phyloP scores from a whole-genome alignment of 2,329 filamentous ascomycete genomes.

The Talaromyces sp. region DNA sequence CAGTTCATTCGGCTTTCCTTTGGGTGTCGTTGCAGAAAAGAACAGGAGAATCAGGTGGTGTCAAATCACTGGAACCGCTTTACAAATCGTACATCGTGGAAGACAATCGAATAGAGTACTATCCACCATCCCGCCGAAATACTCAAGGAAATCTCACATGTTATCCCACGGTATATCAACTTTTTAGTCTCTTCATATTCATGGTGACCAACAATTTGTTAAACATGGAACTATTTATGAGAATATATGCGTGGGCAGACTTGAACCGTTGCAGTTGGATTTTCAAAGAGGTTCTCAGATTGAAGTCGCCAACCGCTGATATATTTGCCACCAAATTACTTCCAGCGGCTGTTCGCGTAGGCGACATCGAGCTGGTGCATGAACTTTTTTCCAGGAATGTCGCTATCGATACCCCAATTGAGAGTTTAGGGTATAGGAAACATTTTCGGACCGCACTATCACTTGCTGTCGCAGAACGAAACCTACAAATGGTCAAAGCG shows the following conservation, averaged over 20 bases:
- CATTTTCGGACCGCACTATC: not conserved
- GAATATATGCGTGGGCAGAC: not conserved
- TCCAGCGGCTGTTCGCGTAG: too few relatives aligned
- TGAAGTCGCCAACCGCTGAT: not conserved
- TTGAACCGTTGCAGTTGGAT: not conserved
- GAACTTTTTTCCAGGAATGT: not conserved
- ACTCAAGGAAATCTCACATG: not conserved
- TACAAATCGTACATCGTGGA: not conserved
- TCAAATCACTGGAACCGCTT: not conserved
- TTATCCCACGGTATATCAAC: not conserved
- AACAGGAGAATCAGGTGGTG: rapidly evolving
- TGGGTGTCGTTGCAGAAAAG: not conserved
- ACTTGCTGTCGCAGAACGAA: not conserved
- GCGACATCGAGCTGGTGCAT: not conserved
- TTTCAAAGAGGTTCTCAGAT: not conserved
- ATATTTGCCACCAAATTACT: not conserved
- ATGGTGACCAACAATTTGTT: not conserved
- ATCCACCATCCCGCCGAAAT: not conserved
- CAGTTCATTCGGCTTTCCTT: not conserved
- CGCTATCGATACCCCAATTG: not conserved
- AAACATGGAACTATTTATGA: rapidly evolving
- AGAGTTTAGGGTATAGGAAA: not conserved
- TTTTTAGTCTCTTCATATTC: not conserved
- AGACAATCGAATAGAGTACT: not conserved
- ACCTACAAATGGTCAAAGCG: not conserved